Base-by-base conservation (phyloP, 371 early-diverging fungal species). In the Circinella umbellata region DNA sequence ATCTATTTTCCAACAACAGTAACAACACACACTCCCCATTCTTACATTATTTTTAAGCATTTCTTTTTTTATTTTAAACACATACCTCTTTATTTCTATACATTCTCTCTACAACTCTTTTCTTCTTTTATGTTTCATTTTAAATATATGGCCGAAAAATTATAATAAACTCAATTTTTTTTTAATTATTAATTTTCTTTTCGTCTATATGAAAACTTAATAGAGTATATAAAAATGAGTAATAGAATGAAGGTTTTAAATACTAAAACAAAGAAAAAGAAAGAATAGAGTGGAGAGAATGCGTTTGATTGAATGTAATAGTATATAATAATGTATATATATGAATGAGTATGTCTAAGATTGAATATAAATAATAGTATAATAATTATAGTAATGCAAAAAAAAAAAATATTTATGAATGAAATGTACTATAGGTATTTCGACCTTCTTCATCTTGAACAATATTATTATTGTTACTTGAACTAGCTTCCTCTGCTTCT, bases 351-450 rank as follows among this genome's bases (percentile, higher is more conserved):
- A 27, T 27, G 27, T 27, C 27, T 27, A 27, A 27, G 2, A 27
- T 27, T 27, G 27, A 47, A 47, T 47, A 47, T 47, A 51, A 17
- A 51, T 4, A 17, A 51, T 51, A 38, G 35, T 57, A 35, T 35
- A 15, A 35, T 14, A 35, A 57, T 9, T 6, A 11, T 34, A 55
- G 27, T 57, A 27, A 47, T 63, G 65, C 48, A 64, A 53, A 51
- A 38, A 51, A 47, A 47, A 53, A 47, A 46, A 38, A 37, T 20
- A 57, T 68, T 53, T 61, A 68, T 18, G 59, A 57, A 20, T 61
- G 70, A 35, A 70, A 66, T 9, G 70, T 70, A 49, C 70, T 70
- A 61, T 70, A 70, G 6, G 70, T 61, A 38, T 61, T 66, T 34
- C 66, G 47, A 36, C 47, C 49, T 15, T 67, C 68, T 13, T 67